Evolutionary conservation across 345 rosid genomes (phyloP), one percentile per base, ranked within the genome.

Genomic region (Firmiana major): DNA sequence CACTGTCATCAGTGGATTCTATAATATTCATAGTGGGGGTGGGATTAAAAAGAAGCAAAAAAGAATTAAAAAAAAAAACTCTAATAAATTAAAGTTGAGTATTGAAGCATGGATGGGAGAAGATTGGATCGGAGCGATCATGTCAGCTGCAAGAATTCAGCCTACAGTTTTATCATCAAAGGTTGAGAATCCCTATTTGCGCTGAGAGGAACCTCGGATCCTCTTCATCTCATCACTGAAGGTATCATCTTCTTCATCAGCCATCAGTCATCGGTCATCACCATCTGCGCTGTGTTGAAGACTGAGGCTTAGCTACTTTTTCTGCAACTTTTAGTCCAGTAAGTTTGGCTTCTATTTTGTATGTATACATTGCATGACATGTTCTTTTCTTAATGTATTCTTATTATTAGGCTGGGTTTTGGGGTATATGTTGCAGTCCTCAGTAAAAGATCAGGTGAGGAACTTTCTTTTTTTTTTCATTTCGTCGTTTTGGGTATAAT

Each of bases 131-230:
- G 89, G 98, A 90, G 92, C 59, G 94, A 85, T 91, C 92, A 87
- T 88, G 90, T 89, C 88, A 85, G 93, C 87, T 51, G 93, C 90
- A 86, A 81, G 62, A 82, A 75, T 74, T 80, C 87, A 81, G 83
- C 89, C 90, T 78, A 43, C 12, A 71, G 79, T 84, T 85, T 85
- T 83, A 68, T 79, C 54, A 55, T 80, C 72, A 81, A 78, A 77
- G 93, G 89, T 77, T 83, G 86, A 82, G 63, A 65, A 46, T 63
- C 43, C 42, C 76, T 46, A 72, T 79, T 90, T 85, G 90, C 90
- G 87, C 90, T 87, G 95, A 86, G 90, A 89, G 88, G 91, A 90
- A 89, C 96, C 94, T 92, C 98, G 90, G 98, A 94, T 90, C 98
- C 93, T 81, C 82, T 88, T 92, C 88, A 83, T 86, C 85, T 89